phyloP scores from a whole-genome alignment of 2,329 filamentous ascomycete genomes.

The Aspergillus japonicus region DNA sequence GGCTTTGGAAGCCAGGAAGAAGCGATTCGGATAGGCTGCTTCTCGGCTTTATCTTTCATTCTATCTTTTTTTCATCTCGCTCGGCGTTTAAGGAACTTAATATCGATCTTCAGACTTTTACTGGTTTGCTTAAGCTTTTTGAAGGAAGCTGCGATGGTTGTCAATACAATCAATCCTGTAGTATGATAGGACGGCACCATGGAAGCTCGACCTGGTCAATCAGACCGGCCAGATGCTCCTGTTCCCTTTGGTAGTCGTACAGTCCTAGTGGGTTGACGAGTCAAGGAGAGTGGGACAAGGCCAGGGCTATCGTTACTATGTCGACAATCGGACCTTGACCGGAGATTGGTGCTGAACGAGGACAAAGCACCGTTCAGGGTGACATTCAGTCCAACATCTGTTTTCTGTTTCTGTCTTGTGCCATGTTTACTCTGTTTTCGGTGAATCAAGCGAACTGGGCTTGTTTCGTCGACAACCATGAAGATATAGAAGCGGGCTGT shows the following conservation, averaged over 20 bases:
- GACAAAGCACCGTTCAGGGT: slow-evolving; percentile 13
- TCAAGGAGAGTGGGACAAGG: background rate
- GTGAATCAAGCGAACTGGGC: background rate
- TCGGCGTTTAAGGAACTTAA: slow-evolving; percentile 16
- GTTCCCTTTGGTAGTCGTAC: background rate
- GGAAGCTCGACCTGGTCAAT: background rate
- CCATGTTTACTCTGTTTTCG: background rate
- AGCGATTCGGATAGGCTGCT: slow-evolving; percentile 43
- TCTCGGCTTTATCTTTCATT: slow-evolving; percentile 14
- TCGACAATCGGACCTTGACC: background rate
- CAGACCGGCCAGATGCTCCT: background rate
- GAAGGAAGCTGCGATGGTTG: background rate
- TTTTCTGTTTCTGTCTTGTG: background rate
- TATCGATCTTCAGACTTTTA: background rate
- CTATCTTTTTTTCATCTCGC: slow-evolving; percentile 13
- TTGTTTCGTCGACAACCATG: background rate
- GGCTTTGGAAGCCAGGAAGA: slow-evolving; percentile 50
- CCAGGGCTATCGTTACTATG: background rate
- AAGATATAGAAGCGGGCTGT: background rate
- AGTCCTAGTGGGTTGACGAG: background rate
- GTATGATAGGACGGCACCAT: background rate
- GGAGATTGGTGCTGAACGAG: slow-evolving; percentile 11
- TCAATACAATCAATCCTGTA: background rate
- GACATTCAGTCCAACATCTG: slow-evolving; percentile 2
- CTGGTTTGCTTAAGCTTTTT: background rate